Conservation (phyloP, 73 alveolate genomes). For the Stentor roeselii region DNA sequence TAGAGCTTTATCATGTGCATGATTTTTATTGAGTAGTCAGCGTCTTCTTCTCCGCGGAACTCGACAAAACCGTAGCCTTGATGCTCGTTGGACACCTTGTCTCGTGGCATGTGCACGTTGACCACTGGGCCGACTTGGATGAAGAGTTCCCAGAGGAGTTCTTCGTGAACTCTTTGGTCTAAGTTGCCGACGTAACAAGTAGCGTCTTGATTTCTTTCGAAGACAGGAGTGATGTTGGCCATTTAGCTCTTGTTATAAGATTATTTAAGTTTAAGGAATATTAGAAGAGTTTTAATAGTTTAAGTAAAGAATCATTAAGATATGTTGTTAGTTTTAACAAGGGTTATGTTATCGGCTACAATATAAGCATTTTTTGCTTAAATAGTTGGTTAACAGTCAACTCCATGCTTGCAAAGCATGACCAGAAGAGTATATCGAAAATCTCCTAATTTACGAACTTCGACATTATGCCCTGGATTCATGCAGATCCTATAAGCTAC, state of each 20-base stretch:
- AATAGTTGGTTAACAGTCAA: too few species aligned
- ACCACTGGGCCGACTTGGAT: constrained; percentile 98
- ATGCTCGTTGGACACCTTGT: constrained; percentile 95
- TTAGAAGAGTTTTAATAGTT: too few species aligned
- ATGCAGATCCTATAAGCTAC: not conserved
- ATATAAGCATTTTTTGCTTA: too few species aligned
- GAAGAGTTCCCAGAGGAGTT: constrained; percentile 93
- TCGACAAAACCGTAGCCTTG: constrained; percentile 73
- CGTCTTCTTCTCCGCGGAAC: constrained; percentile 84
- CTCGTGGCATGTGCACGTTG: constrained; percentile 98
- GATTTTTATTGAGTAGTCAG: constrained; percentile 99
- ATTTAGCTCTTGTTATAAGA: not conserved
- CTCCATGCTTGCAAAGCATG: not conserved
- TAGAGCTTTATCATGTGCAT: constrained; percentile 98
- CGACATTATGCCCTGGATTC: not conserved
- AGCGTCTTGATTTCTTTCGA: constrained; percentile 51
- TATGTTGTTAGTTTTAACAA: too few species aligned
- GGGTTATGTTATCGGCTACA: too few species aligned
- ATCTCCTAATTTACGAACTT: not conserved
- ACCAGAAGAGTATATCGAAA: not conserved
- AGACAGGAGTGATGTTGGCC: not conserved
- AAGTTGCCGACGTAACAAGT: constrained; percentile 73
- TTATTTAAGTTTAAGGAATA: too few species aligned
- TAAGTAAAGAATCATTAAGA: too few species aligned
- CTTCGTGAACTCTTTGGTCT: constrained; percentile 91